Conservation (phyloP, 1,284 basidiomycete species). For the Puccinia horiana region DNA sequence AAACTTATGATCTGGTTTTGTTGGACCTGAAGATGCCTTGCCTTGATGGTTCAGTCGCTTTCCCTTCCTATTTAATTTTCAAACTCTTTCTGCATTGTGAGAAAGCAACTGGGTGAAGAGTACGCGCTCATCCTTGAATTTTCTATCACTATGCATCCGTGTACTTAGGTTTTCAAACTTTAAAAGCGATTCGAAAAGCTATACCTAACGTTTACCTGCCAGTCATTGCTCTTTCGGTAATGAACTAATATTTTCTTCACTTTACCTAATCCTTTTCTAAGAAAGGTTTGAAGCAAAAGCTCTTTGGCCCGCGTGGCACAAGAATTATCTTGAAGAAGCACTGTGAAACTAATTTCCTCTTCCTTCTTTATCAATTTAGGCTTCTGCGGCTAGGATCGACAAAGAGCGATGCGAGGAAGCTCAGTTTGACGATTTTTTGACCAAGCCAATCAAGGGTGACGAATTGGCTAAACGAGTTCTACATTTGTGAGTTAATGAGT, state of each 20-base stretch:
- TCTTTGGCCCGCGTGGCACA: too few species aligned
- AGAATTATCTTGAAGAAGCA: slow-evolving; percentile 51
- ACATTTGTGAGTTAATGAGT: slow-evolving; percentile 14
- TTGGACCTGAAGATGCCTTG: slow-evolving; percentile 33
- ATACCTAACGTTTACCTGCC: slow-evolving; percentile 20
- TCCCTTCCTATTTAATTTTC: background rate
- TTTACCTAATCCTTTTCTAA: background rate
- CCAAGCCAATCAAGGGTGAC: slow-evolving; percentile 56
- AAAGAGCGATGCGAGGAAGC: slow-evolving; percentile 54
- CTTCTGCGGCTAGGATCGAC: slow-evolving; percentile 56
- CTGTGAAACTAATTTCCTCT: background rate
- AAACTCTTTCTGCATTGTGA: background rate
- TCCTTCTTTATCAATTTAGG: slow-evolving; percentile 51
- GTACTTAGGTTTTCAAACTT: slow-evolving; percentile 30
- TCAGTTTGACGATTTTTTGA: slow-evolving; percentile 57
- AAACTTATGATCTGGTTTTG: slow-evolving; percentile 54
- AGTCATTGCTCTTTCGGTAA: slow-evolving; percentile 32
- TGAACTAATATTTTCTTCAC: background rate
- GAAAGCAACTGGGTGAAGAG: background rate
- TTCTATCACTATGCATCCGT: background rate
- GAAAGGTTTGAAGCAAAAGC: background rate
- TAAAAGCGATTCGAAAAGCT: slow-evolving; percentile 26
- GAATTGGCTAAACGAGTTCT: slow-evolving; percentile 52
- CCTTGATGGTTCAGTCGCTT: slow-evolving; percentile 48
- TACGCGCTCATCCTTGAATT: background rate